Conservation (phyloP, 176 grass and related monocot genomes). For the Rhynchospora pubera region DNA sequence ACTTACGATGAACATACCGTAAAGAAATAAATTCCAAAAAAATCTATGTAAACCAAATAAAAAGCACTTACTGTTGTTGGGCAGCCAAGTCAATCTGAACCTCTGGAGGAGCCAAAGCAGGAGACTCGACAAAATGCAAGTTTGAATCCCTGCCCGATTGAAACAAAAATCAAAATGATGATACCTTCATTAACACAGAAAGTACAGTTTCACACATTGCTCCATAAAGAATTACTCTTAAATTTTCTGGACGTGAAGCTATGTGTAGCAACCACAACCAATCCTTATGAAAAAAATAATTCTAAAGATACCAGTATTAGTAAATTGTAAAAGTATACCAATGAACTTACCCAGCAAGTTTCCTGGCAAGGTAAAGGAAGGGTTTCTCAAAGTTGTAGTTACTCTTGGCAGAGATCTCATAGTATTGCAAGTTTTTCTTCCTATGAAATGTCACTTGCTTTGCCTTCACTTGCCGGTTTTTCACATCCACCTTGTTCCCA, state of each 20-base stretch:
- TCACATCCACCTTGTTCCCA: slow-evolving; percentile 86
- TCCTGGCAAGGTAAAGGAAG: slow-evolving; percentile 82
- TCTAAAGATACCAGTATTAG: not conserved
- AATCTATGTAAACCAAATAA: not conserved
- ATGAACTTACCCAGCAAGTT: slow-evolving; percentile 53
- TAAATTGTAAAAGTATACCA: not conserved
- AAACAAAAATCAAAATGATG: not conserved
- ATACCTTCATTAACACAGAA: not conserved
- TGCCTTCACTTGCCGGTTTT: slow-evolving; percentile 83
- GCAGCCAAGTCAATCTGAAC: slow-evolving; percentile 66
- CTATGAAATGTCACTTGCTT: slow-evolving; percentile 83
- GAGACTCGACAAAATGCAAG: slow-evolving; percentile 73
- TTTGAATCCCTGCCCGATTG: slow-evolving; percentile 35
- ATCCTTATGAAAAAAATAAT: not conserved
- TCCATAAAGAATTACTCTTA: no score
- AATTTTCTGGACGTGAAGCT: not conserved
- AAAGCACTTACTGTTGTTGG: slow-evolving; percentile 69
- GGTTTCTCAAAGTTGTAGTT: slow-evolving; percentile 97
- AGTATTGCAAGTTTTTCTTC: slow-evolving; percentile 96
- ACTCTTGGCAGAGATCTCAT: slow-evolving; percentile 92
- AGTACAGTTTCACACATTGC: not conserved
- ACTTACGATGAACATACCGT: not conserved
- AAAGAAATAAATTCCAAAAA: not conserved
- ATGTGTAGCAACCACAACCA: not conserved
- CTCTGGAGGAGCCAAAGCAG: slow-evolving; percentile 80